Base-by-base conservation (phyloP, 2,329 filamentous ascomycete genomes). In the Pseudocercospora macadamiae region DNA sequence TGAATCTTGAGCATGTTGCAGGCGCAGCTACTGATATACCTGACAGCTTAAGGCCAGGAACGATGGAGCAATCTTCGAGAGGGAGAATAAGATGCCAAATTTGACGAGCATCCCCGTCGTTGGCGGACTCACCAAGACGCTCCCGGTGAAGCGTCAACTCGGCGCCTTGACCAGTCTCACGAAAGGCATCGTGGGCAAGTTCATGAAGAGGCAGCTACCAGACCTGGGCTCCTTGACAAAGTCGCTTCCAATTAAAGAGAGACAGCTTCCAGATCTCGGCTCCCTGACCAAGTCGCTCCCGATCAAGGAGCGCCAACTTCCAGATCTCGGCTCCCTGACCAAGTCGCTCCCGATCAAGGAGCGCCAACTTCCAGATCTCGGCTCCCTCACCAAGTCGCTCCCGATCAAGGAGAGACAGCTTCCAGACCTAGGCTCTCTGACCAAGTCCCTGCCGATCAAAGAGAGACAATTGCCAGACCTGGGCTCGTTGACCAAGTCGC, bases 81-180 rank as follows among this genome's bases (percentile, higher is more conserved):
- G 36, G 12, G 26, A 49, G 45, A 49, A 49, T n/a, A 32, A 49
- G 25, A n/a, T 49, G 45, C 45, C 45, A 14, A n/a, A 21, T n/a
- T 32, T 49, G 45, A 26, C 28, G 16, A 28, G 14, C 26, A n/a
- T 32, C 10, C 45, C 45, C 6, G 12, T 49, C 26, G 45, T 49
- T 30, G 45, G 26, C n/a, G 14, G 21, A 18, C 45, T 49, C 23
- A 25, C 45, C 14, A 25, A 25, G 18, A 18, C 18, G 10, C 45
- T 49, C 23, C 45, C 23, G 26, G 36, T 9, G 6, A 39, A 39
- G 36, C 36, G 36, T 39, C 36, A 32, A 32, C 28, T 32, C 28
- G 28, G 6, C 12, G 28, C 6, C 28, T 12, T 32, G 6, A 32
- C 28, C 12, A 12, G 28, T 12, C 28, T 32, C 28, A 12, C 28